Evolutionary conservation across 2,329 filamentous ascomycete species (phyloP).

Genomic region (Ceratocystis lukuohia): DNA sequence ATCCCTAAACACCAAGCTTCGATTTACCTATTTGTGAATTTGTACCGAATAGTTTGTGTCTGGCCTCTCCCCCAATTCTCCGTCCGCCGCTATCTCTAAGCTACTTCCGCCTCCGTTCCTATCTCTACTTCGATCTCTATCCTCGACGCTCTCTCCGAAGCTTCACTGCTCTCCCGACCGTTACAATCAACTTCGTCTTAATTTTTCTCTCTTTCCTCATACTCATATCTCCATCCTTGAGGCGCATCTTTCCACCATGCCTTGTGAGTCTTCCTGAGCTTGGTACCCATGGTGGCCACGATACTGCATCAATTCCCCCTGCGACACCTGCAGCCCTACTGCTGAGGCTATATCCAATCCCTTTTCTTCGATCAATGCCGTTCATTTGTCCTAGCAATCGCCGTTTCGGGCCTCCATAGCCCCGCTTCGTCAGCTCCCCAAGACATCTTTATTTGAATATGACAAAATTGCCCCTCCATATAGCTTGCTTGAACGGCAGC

Average conservation of each 20-base stretch:
- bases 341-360: neutral
- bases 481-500: slow-evolving; percentile 3
- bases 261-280: slow-evolving; percentile 26
- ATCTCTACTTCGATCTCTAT: neutral
- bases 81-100: neutral
- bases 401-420: neutral
- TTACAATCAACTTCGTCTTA: neutral
- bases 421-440: neutral
- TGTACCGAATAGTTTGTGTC: neutral
- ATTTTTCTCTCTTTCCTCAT: neutral
- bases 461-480: slow-evolving; percentile 1
- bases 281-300: neutral
- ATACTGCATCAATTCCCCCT: neutral
- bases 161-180: neutral
- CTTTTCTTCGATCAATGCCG: neutral
- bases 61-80: neutral
- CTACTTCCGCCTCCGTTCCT: neutral
- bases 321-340: slow-evolving; percentile 14
- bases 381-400: neutral
- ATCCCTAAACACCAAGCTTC: neutral
- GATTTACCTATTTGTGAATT: neutral
- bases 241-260: slow-evolving; percentile 23
- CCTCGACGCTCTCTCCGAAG: neutral
- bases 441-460: neutral
- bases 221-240: slow-evolving; percentile 1